A percentile compares a stretch with the other conserved stretches of the same genome.
phyloP scores from a whole-genome alignment of 805 yeast species.

The Hanseniaspora vineae region DNA sequence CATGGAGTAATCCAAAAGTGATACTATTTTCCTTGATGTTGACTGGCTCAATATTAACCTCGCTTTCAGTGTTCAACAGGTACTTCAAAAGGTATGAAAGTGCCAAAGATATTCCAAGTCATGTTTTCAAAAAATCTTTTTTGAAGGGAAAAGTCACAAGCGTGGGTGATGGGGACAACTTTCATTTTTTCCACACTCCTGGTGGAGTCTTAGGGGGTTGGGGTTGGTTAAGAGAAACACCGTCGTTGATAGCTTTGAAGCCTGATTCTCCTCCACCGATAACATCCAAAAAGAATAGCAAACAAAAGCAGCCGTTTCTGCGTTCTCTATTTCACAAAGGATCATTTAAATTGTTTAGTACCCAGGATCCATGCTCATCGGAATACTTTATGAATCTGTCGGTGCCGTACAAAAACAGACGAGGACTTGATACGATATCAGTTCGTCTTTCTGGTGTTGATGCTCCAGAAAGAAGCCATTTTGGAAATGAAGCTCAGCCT shows the following conservation, averaged over 20 bases:
- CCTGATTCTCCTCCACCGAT: background rate
- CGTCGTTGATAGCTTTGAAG: slow-evolving; percentile 26
- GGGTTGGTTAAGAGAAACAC: slow-evolving; percentile 76
- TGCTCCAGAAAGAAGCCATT: slow-evolving; percentile 93
- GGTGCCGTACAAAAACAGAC: slow-evolving; percentile 17
- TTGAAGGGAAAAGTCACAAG: slow-evolving; percentile 67
- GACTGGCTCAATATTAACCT: slow-evolving; percentile 29
- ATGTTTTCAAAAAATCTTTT: slow-evolving; percentile 30
- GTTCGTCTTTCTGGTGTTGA: slow-evolving; percentile 85
- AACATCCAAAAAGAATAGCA: background rate
- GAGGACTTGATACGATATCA: slow-evolving; percentile 44
- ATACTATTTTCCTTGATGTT: slow-evolving; percentile 21
- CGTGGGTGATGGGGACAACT: slow-evolving; percentile 94
- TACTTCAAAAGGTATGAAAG: slow-evolving; percentile 38
- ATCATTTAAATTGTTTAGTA: background rate
- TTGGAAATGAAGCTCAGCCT: slow-evolving; percentile 88
- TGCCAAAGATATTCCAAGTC: slow-evolving; percentile 37
- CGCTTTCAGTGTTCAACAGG: slow-evolving; percentile 31
- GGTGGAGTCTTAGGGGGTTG: slow-evolving; percentile 84
- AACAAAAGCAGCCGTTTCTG: background rate
- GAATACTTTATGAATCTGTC: slow-evolving; percentile 15
- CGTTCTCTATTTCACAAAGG: background rate
- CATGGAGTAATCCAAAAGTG: slow-evolving; percentile 8
- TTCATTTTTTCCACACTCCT: slow-evolving; percentile 84
- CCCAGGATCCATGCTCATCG: slow-evolving; percentile 8